These are phyloP conservation scores for Oryza glaberrima DNA, from an alignment of 176 grass and related monocot genomes.

Conservation along the genomic window DNA sequence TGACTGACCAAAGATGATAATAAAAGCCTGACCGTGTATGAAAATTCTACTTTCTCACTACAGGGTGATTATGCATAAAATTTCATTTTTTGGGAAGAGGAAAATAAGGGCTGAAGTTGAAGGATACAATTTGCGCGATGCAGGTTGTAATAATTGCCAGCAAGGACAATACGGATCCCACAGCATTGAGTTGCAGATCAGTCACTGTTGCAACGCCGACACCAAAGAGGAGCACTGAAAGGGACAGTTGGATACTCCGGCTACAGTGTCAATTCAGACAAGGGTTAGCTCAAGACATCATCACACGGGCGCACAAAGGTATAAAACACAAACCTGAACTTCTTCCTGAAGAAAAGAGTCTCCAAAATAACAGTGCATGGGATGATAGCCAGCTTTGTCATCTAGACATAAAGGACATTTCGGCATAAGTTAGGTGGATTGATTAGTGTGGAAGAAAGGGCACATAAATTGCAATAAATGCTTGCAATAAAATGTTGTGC, in stretches of 20 bases:
- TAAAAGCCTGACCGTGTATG: not conserved
- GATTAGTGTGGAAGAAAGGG: conserved; percentile 51
- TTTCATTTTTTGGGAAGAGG: conserved; percentile 18
- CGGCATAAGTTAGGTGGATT: conserved; percentile 56
- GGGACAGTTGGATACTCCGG: conserved; percentile 85
- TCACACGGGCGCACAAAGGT: conserved; percentile 13
- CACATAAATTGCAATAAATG: conserved; percentile 41
- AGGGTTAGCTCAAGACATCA: conserved; percentile 35
- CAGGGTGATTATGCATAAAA: conserved; percentile 1
- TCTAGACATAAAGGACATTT: conserved; percentile 60
- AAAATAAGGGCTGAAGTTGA: conserved; percentile 37
- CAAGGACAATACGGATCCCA: conserved; percentile 92
- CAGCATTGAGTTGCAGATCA: conserved; percentile 94
- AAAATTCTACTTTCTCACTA: conserved; percentile 2
- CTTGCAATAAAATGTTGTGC: conserved; percentile 37
- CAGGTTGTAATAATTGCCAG: conserved; percentile 96
- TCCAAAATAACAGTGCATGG: conserved; percentile 98
- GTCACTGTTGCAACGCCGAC: conserved; percentile 99
- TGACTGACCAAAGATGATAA: not conserved
- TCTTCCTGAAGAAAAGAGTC: conserved; percentile 97
- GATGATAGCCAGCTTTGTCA: conserved; percentile 99
- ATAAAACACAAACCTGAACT: conserved; percentile 81
- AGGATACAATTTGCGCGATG: conserved; percentile 99
- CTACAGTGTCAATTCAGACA: conserved; percentile 55
- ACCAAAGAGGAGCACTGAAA: conserved; percentile 89